Base-by-base conservation (phyloP, 1,139 yeast genomes). In the Candida albicans region DNA sequence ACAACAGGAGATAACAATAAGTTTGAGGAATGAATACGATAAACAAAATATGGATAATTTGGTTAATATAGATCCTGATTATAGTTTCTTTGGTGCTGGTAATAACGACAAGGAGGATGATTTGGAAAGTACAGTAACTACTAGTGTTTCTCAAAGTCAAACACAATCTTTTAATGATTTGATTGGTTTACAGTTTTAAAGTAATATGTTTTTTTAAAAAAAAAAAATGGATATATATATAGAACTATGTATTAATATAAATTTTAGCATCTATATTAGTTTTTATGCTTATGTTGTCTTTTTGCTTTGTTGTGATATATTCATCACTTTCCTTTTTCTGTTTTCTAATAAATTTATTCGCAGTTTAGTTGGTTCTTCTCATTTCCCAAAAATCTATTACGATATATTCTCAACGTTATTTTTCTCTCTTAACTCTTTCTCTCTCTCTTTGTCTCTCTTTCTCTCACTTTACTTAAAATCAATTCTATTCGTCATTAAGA, bases 31-130 rank as follows among this genome's bases (percentile, higher is more conserved):
- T 7, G 54, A 52, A 28, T 52, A 51, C 37, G 52, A 50, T 13
- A 26, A 33, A 13, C 49, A 50, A 15, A 43, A 50, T n/a, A 43
- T 48, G 4, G 42, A 48, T 14, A 53, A 58, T 34, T 53, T 61
- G 45, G 41, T 61, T n/a, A 52, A 53, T 37, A 45, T 61, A 11
- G 45, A 51, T 14, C 57, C 59, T 3, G 50, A 53, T 9, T 61
- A 52, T 35, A 41, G 46, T 6, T 57, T 57, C 46, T 57, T 59
- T 46, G 59, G 57, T 11, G 39, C 28, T n/a, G 18, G 12, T 8
- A 14, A 12, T 8, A 35, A 28, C 7, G 26, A 30, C 9, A 33
- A 31, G 12, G 30, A 29, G 33, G 36, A 27, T n/a, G 46, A 37
- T 18, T 24, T 36, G 35, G 46, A 40, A 31, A 43, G 46, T 38